Evolutionary conservation across 2,329 filamentous ascomycete species (phyloP), one percentile per base, ranked within the genome.

Genomic region (Apiospora rasikravindrae): DNA sequence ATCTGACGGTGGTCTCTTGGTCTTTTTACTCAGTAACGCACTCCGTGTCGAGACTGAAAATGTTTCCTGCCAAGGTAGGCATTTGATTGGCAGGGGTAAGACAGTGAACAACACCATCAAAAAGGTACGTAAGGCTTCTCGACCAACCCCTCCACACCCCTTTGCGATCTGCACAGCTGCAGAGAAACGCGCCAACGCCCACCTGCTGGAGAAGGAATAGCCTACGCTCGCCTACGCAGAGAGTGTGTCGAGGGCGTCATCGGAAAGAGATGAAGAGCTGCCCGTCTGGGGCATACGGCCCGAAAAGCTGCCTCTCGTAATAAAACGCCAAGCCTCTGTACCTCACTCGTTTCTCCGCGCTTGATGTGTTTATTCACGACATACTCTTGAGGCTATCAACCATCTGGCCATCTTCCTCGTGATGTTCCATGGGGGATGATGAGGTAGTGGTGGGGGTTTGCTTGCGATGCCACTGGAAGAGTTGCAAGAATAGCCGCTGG

Each of bases 191-290:
- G 57, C 29, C 49, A 33, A 70, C 68, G 24, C 51, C n/a, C 45
- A 70, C 68, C 68, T 57, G 47, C 68, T 70, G 45, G 26, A 70
- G 68, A 22, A 13, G 68, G 40, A 53, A 70, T 70, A 70, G 47
- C 68, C 29, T 64, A 64, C n/a, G 57, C 57, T 70, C 57, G 47
- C 68, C 29, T 64, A 64, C n/a, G 57, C 57, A 40, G 57, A 64
- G 5, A 6, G 33, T 19, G 33, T 8, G 57, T 64, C 33, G 57
- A n/a, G 29, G 57, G 33, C 57, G 57, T 64, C 57, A 40, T 64
- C 57, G 57, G 57, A 61, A 61, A 37, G 53, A 37, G 29, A 61
- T 14, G 29, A 40, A n/a, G 57, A 64, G 33, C 29, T 24, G 37
- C 68, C 45, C 45, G 29, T 57, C 47, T 70, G 68, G 68, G 68